phyloP scores from a whole-genome alignment of 2,329 filamentous ascomycete species.

The Pestalotiopsis sp. region DNA sequence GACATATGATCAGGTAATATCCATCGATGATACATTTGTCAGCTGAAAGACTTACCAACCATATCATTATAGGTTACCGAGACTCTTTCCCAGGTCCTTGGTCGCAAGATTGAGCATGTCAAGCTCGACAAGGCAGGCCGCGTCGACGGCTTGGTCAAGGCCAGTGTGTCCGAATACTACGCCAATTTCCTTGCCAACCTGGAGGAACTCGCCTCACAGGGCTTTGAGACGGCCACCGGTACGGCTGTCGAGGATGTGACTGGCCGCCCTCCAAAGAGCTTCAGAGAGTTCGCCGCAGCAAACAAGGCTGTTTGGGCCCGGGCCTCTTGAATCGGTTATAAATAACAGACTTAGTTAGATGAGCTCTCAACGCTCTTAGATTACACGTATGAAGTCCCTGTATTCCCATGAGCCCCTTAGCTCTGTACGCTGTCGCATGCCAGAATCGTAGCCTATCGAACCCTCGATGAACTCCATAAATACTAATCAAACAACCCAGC shows the following conservation, averaged over 20 bases:
- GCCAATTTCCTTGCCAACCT: constrained; percentile 20
- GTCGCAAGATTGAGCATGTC: constrained; percentile 24
- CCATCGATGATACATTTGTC: not conserved
- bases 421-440: not conserved
- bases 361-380: not conserved
- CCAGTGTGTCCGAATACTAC: constrained; percentile 20
- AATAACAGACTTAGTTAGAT: not conserved
- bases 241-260: constrained; percentile 21
- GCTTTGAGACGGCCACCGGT: constrained; percentile 19
- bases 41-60: too few species aligned
- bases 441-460: not conserved
- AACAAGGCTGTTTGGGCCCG: not conserved
- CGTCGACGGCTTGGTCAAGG: constrained; percentile 17
- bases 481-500: too few species aligned
- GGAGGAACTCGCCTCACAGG: constrained; percentile 18
- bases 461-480: too few species aligned
- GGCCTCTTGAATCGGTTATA: not conserved
- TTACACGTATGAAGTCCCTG: not conserved
- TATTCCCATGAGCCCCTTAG: not conserved
- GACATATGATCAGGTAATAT: constrained; percentile 15
- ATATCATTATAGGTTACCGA: constrained; percentile 19
- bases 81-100: constrained; percentile 21
- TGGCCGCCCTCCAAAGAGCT: constrained; percentile 20
- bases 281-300: constrained; percentile 9
- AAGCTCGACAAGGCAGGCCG: constrained; percentile 20